Evolutionary conservation across 805 yeast genomes (phyloP).

Genomic region (Candida adriatica): DNA sequence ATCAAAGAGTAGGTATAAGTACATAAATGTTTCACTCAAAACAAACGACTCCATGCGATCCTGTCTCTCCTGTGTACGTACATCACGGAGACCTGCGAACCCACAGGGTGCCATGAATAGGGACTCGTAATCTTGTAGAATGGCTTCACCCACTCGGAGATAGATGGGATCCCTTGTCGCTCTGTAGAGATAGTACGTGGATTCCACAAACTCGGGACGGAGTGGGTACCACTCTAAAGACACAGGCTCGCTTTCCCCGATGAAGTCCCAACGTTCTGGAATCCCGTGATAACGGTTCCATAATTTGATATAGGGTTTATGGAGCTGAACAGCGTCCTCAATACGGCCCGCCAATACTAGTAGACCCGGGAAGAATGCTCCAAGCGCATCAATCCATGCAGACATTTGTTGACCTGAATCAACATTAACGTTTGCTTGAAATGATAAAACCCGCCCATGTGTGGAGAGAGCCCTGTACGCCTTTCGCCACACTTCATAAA

Average conservation of each 20-base stretch:
- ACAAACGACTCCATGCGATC: slow-evolving; percentile 92
- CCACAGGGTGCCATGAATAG: slow-evolving; percentile 66
- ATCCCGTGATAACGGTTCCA: slow-evolving; percentile 78
- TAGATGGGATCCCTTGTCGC: slow-evolving; percentile 86
- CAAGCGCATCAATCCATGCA: slow-evolving; percentile 77
- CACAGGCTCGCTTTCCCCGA: slow-evolving; percentile 29
- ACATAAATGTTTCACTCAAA: slow-evolving; percentile 80
- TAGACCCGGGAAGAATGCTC: slow-evolving; percentile 87
- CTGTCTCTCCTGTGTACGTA: slow-evolving; percentile 53
- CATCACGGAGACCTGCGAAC: slow-evolving; percentile 67
- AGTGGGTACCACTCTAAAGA: slow-evolving; percentile 86
- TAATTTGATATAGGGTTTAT: slow-evolving; percentile 58
- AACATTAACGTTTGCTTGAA: slow-evolving; percentile 50
- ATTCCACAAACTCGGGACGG: slow-evolving; percentile 87
- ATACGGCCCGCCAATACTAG: slow-evolving; percentile 75
- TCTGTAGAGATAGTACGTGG: slow-evolving; percentile 73
- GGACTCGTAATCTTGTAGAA: slow-evolving; percentile 47
- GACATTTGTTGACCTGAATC: slow-evolving; percentile 42
- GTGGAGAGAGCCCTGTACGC: slow-evolving; percentile 53
- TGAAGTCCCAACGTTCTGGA: slow-evolving; percentile 81
- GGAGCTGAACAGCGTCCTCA: slow-evolving; percentile 53
- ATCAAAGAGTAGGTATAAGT: slow-evolving; percentile 74
- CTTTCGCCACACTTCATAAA: slow-evolving; percentile 48
- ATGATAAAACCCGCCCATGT: slow-evolving; percentile 46
- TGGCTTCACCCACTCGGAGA: slow-evolving; percentile 63